These are phyloP conservation scores for Sugiyamaella mastotermitis DNA, from an alignment of 805 yeast species.

Conservation along the genomic window DNA sequence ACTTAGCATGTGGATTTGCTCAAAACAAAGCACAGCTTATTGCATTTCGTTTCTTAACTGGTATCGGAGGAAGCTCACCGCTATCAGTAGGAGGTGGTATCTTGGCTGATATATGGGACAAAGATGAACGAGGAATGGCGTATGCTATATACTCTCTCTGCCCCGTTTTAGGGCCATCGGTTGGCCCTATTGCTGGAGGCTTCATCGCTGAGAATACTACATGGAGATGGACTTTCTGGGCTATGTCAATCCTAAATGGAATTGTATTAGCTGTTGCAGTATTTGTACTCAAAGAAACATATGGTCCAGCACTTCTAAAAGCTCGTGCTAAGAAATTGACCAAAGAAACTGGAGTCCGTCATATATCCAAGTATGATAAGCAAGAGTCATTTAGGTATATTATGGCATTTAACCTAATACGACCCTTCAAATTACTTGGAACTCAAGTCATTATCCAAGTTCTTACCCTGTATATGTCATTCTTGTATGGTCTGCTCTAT, in stretches of 20 bases:
- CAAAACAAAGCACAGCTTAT: constrained; percentile 51
- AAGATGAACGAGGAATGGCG: constrained; percentile 47
- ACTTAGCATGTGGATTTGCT: constrained; percentile 56
- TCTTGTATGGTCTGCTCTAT: constrained; percentile 59
- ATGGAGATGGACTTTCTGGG: constrained; percentile 65
- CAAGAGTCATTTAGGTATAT: constrained; percentile 22
- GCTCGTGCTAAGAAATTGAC: constrained; percentile 41
- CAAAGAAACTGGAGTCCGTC: constrained; percentile 43
- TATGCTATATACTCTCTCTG: constrained; percentile 52
- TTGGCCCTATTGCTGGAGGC: constrained; percentile 44
- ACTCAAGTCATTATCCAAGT: constrained; percentile 61
- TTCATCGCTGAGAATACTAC: constrained; percentile 43
- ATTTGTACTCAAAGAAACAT: constrained; percentile 49
- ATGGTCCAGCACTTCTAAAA: constrained; percentile 47
- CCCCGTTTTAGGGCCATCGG: constrained; percentile 54
- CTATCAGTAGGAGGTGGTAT: constrained; percentile 64
- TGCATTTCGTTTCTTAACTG: constrained; percentile 55
- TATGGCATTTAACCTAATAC: constrained; percentile 39
- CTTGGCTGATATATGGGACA: constrained; percentile 52
- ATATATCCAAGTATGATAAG: constrained; percentile 45
- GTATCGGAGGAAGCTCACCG: constrained; percentile 60
- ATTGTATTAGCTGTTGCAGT: constrained; percentile 38
- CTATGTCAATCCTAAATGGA: constrained; percentile 48
- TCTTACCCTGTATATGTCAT: constrained; percentile 57
- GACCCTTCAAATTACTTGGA: constrained; percentile 48